These are phyloP conservation scores for Cymbopogon flexuosus DNA, from an alignment of 202 grass and related monocot species.

Conservation along the genomic window DNA sequence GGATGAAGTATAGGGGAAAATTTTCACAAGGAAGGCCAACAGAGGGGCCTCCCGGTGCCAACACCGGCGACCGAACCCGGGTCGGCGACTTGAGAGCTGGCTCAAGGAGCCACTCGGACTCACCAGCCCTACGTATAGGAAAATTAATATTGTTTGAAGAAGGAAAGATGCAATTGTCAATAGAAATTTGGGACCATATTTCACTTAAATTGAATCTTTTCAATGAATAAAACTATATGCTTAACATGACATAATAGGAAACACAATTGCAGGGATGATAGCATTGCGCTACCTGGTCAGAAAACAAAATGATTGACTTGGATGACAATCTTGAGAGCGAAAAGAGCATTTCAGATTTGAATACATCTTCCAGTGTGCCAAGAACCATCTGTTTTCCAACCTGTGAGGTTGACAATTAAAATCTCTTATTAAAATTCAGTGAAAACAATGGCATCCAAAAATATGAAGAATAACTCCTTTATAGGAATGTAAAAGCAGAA, in stretches of 20 bases:
- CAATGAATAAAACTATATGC: neutral
- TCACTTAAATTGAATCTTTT: neutral
- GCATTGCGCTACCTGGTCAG: slow-evolving; percentile 51
- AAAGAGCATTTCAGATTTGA: slow-evolving; percentile 68
- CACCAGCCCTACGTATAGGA: neutral
- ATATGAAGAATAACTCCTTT: neutral
- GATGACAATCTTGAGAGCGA: slow-evolving; percentile 65
- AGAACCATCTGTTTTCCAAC: slow-evolving; percentile 58
- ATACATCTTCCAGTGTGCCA: slow-evolving; percentile 46
- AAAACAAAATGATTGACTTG: slow-evolving; percentile 53
- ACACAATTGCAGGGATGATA: neutral
- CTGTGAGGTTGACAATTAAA: slow-evolving; percentile 37
- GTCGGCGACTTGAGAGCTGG: neutral
- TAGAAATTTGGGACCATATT: neutral
- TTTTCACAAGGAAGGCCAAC: neutral
- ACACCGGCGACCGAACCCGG: neutral
- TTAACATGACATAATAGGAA: neutral
- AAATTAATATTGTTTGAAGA: neutral
- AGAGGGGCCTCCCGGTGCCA: neutral
- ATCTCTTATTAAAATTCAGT: neutral
- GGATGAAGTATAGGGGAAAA: neutral
- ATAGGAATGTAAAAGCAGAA: neutral
- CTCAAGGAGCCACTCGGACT: neutral
- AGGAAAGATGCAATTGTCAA: neutral
- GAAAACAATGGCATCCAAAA: neutral